Evolutionary conservation across 345 rosid species (phyloP).

Genomic region (Eucalyptus leucophloia): DNA sequence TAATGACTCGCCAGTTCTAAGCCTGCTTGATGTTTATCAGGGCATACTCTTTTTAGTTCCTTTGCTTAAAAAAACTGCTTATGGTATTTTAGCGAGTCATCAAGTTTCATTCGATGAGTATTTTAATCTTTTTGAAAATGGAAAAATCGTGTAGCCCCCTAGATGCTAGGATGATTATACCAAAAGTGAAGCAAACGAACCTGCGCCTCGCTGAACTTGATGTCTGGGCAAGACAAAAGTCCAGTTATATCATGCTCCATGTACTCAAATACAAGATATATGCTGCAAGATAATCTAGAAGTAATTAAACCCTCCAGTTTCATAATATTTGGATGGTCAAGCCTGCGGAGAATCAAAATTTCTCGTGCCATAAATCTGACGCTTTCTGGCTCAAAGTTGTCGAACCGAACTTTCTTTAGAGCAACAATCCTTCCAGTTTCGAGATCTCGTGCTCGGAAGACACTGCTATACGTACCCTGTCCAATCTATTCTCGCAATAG

Average conservation of each 20-base stretch:
- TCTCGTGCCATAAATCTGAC: constrained; percentile 98
- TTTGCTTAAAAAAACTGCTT: background rate
- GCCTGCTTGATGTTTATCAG: background rate
- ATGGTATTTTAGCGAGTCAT: background rate
- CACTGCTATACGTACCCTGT: constrained; percentile 95
- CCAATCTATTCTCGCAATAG: constrained; percentile 46
- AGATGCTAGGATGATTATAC: background rate
- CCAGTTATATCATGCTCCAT: constrained; percentile 99
- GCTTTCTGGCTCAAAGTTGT: constrained; percentile 97
- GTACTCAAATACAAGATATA: constrained; percentile 93
- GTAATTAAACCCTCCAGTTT: constrained; percentile 84
- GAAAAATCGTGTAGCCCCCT: background rate
- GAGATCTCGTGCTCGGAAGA: constrained; percentile 77
- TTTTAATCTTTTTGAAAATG: background rate
- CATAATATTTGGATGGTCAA: constrained; percentile 88
- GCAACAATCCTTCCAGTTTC: constrained; percentile 86
- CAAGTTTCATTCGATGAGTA: background rate
- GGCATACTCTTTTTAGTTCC: background rate
- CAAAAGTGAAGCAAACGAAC: constrained; percentile 22
- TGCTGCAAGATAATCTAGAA: constrained; percentile 68
- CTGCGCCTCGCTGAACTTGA: constrained; percentile 84
- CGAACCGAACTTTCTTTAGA: constrained; percentile 88
- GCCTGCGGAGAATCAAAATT: constrained; percentile 80
- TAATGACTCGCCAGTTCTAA: background rate
- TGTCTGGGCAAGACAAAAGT: constrained; percentile 70